A percentile compares a stretch with the other conserved stretches of the same genome.
phyloP scores from a whole-genome alignment of 2,329 filamentous ascomycete genomes.

The Claviceps sp. region DNA sequence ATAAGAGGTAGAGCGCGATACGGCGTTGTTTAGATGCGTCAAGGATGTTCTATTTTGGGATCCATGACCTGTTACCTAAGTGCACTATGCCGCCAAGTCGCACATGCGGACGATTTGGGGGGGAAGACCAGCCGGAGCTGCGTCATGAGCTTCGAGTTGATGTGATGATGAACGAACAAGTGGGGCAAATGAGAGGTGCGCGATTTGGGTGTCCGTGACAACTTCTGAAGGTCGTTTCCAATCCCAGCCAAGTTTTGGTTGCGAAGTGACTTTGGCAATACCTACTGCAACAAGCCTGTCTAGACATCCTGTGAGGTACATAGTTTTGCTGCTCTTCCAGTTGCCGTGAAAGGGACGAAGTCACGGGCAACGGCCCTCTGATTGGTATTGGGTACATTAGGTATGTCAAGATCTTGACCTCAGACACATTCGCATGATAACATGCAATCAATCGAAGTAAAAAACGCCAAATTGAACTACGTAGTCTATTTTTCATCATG shows the following conservation, averaged over 20 bases:
- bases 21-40: not conserved
- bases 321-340: not conserved
- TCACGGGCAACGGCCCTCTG: not conserved
- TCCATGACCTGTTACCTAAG: not conserved
- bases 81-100: not conserved
- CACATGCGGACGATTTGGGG: not conserved
- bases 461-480: not conserved
- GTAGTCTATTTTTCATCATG: not conserved
- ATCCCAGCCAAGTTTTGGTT: not conserved
- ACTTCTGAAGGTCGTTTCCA: not conserved
- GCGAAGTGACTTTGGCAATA: not conserved
- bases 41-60: not conserved
- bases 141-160: constrained; percentile 4
- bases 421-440: no score
- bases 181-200: not conserved
- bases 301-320: no score
- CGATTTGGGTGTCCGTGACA: not conserved
- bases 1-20: no score
- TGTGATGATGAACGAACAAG: not conserved
- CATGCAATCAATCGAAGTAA: not conserved
- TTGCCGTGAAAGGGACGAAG: not conserved
- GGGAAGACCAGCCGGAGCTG: not conserved
- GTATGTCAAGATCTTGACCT: not conserved
- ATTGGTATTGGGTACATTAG: not conserved
- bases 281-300: not conserved